Evolutionary conservation across 495 filamentous ascomycete genomes (phyloP).

Genomic region (Penicillium tannophilum): DNA sequence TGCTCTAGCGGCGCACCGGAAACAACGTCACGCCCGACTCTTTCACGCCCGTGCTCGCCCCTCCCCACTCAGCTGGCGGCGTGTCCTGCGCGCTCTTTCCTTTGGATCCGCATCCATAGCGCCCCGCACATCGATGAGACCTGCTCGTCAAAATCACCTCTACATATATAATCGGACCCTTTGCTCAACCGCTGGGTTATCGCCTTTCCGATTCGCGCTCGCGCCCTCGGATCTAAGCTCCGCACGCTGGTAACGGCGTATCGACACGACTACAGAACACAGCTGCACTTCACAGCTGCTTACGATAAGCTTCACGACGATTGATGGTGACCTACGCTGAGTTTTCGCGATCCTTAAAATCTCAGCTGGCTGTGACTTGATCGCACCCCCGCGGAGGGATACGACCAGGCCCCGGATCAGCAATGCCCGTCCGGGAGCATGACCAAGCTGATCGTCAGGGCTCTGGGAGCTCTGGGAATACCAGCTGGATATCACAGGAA

Average conservation of each 20-base stretch:
- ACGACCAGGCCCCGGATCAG: conserved; percentile 23
- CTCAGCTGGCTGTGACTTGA: conserved; percentile 28
- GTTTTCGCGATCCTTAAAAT: conserved; percentile 12
- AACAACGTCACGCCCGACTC: not conserved
- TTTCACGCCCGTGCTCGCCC: conserved; percentile 5
- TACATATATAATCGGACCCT: not conserved
- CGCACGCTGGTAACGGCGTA: conserved; percentile 19
- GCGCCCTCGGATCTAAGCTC: conserved; percentile 19
- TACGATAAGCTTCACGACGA: conserved; percentile 11
- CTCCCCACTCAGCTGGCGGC: conserved; percentile 8
- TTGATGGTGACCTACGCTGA: conserved; percentile 28
- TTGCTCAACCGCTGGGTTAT: not conserved
- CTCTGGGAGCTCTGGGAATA: conserved; percentile 46
- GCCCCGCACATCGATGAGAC: conserved; percentile 19
- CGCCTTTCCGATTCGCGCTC: not conserved
- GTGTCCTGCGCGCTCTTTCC: conserved; percentile 8
- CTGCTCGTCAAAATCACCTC: not conserved
- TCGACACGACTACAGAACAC: conserved; percentile 18
- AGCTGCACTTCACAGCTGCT: conserved; percentile 15
- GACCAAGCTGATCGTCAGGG: conserved; percentile 41
- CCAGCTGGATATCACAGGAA: conserved; percentile 49
- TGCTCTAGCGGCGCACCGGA: conserved; percentile 5
- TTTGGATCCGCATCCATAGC: conserved; percentile 9
- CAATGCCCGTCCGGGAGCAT: conserved; percentile 40
- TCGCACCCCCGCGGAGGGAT: conserved; percentile 22